These are phyloP conservation scores for Kurtzmaniella quercitrusa DNA, from an alignment of 1,139 yeast genomes.

Conservation along the genomic window DNA sequence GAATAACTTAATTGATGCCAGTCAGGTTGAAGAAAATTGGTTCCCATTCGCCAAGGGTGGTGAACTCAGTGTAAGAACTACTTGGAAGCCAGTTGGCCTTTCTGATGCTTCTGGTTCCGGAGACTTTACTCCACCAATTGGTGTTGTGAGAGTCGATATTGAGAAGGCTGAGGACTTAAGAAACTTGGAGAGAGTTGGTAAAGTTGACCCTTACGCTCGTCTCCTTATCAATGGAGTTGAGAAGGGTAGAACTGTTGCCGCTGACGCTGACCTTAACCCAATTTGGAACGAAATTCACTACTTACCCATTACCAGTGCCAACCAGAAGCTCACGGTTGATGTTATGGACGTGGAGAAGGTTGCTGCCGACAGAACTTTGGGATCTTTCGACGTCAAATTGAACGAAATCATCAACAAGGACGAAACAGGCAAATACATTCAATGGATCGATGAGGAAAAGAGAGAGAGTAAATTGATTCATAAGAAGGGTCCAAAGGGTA, in stretches of 20 bases:
- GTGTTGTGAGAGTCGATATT: conserved; percentile 75
- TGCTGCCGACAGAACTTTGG: conserved; percentile 80
- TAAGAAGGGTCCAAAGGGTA: conserved; percentile 79
- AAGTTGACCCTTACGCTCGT: conserved; percentile 87
- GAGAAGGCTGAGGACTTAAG: conserved; percentile 69
- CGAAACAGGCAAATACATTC: conserved; percentile 62
- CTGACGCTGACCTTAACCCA: conserved; percentile 69
- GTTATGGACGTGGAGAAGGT: conserved; percentile 85
- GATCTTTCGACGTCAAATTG: conserved; percentile 69
- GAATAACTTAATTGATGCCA: conserved; percentile 69
- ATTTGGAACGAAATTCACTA: conserved; percentile 82
- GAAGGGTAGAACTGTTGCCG: conserved; percentile 73
- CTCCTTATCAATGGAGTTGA: conserved; percentile 72
- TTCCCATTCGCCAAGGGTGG: conserved; percentile 69
- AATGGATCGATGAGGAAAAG: conserved; percentile 52
- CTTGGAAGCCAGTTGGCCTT: conserved; percentile 85
- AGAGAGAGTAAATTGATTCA: conserved; percentile 61
- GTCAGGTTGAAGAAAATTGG: conserved; percentile 75
- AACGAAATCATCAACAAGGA: conserved; percentile 64
- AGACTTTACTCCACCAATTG: conserved; percentile 89
- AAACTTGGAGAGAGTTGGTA: conserved; percentile 85
- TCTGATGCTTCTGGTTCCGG: conserved; percentile 62
- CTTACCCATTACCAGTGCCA: conserved; percentile 74
- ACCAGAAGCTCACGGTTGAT: conserved; percentile 78
- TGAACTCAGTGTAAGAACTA: conserved; percentile 61